Base-by-base conservation (phyloP, 78 protist genomes). In the Speleostelium caveatum region DNA sequence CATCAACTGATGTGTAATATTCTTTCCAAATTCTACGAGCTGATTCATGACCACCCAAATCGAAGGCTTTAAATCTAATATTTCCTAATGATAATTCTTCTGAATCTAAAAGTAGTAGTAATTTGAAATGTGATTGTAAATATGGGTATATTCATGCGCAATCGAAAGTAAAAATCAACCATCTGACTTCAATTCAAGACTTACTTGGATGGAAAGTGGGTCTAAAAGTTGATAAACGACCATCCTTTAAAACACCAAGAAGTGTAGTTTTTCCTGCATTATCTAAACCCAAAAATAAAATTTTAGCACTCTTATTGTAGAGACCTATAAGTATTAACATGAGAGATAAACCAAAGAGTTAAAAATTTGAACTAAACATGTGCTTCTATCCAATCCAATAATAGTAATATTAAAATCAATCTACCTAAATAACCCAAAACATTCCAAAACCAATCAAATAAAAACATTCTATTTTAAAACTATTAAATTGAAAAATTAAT, bases 191-290 rank as follows among this genome's bases (percentile, higher is more conserved):
- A 0, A 26, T 38, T 32, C 21, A 58, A 71, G 58, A 76, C 96
- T 19, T 77, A 96, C 98, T 97, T 33, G 99, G 98, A 49, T 97
- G 97, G 78, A 92, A 94, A 14, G 99, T 98, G 38, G 99, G 99
- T 7, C 85, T 49, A 65, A 75, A 96, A 49, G 77, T 86, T 19
- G 95, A 76, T 14, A 97, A 61, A 60, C 96, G 89, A 80, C 95
- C 98, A 60, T 96, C 96, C 92, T 97, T 96, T 12, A 99, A 89
- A 77, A 96, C 94, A 91, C 99, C 99, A 38, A 99, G 75, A 16
- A 99, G 96, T 2, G 99, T 99, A 32, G 99, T 99, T 89, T 99
- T 99, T 21, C 99, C 99, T 5, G 99, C 99, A 53, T 98, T 98
- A 96, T 99, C 99, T 28, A 99, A 89, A 33, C 99, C 99, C 14